phyloP scores from a whole-genome alignment of 2,329 filamentous ascomycete genomes.

The Fusarium sp. region DNA sequence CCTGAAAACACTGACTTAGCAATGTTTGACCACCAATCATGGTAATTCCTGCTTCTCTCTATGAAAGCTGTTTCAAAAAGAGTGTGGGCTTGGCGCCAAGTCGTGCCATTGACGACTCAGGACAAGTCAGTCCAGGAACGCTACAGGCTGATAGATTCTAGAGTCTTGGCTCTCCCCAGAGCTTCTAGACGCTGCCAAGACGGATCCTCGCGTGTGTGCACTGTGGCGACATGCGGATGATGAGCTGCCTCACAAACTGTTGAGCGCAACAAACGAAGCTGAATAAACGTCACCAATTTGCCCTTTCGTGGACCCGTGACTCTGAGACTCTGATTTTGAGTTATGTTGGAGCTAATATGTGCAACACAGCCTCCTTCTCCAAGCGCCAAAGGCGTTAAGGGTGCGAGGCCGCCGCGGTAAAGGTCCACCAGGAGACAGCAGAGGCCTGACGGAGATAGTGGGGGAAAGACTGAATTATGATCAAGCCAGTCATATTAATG shows the following conservation, averaged over 20 bases:
- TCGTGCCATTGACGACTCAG: slow-evolving; percentile 28
- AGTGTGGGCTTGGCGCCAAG: slow-evolving; percentile 34
- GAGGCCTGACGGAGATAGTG: background rate
- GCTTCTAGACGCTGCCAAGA: slow-evolving; percentile 33
- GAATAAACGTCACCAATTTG: slow-evolving; percentile 19
- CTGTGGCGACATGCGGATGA: slow-evolving; percentile 26
- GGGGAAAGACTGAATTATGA: background rate
- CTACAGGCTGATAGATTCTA: slow-evolving; percentile 20
- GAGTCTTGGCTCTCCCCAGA: slow-evolving; percentile 34
- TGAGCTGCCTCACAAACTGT: slow-evolving; percentile 19
- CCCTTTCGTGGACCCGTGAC: background rate
- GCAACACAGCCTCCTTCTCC: slow-evolving; percentile 39
- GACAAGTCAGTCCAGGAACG: slow-evolving; percentile 10
- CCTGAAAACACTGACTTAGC: background rate
- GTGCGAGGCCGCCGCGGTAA: slow-evolving; percentile 39
- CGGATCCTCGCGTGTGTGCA: slow-evolving; percentile 18
- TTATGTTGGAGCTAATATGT: slow-evolving; percentile 3
- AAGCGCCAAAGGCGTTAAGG: slow-evolving; percentile 23
- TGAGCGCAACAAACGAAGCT: slow-evolving; percentile 20
- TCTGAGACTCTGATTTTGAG: background rate
- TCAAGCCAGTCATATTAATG: background rate
- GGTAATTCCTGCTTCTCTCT: background rate
- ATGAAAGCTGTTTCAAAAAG: slow-evolving; percentile 16
- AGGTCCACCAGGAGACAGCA: background rate
- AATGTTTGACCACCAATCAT: slow-evolving; percentile 19